Evolutionary conservation across 345 rosid genomes (phyloP).

Genomic region (Gossypium turneri): DNA sequence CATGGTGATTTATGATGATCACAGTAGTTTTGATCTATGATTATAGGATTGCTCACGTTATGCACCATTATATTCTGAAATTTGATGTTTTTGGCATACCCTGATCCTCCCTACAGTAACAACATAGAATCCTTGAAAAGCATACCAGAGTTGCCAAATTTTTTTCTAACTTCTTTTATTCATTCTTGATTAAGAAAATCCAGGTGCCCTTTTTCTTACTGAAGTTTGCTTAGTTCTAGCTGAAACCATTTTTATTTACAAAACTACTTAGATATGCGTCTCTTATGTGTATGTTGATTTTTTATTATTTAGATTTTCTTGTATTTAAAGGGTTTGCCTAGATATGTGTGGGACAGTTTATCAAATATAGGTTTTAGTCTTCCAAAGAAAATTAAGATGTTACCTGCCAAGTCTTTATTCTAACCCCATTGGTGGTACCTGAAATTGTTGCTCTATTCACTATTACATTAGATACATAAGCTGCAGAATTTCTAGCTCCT

Average conservation of each 20-base stretch:
- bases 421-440: conserved; percentile 73
- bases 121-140: conserved; percentile 4
- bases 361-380: background rate
- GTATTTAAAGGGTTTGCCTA: background rate
- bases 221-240: background rate
- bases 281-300: background rate
- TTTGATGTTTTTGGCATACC: conserved; percentile 59
- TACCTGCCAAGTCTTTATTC: conserved; percentile 98
- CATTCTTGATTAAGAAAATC: background rate
- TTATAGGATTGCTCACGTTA: conserved; percentile 75
- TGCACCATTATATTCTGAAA: conserved; percentile 58
- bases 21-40: conserved; percentile 78
- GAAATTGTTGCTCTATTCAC: conserved; percentile 56
- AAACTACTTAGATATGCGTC: background rate
- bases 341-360: background rate
- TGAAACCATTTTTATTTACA: background rate
- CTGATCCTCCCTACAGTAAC: conserved; percentile 68
- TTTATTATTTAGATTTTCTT: background rate
- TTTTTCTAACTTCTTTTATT: background rate
- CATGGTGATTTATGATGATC: conserved; percentile 45
- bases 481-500: conserved; percentile 54
- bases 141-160: background rate
- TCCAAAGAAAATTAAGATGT: background rate
- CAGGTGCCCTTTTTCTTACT: background rate
- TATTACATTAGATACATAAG: conserved; percentile 66